Evolutionary conservation across 768 basidiomycete species (phyloP).

Genomic region (Gymnopilus junonius): DNA sequence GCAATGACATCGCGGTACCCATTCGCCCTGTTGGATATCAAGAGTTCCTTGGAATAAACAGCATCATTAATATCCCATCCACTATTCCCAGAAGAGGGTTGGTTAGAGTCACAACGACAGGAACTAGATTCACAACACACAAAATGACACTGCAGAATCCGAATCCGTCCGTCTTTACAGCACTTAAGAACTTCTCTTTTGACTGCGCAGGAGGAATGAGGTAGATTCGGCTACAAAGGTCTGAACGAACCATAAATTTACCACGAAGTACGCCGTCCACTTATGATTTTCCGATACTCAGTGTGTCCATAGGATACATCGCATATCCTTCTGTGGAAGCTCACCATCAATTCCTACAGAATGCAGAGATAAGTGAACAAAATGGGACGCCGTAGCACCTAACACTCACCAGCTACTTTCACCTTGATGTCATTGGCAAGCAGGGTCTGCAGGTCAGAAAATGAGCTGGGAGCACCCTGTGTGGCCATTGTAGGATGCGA

Average conservation of each 20-base stretch:
- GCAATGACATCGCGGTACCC: slow-evolving; percentile 93
- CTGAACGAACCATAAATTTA: slow-evolving; percentile 79
- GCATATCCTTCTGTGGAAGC: slow-evolving; percentile 16
- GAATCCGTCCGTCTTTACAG: slow-evolving; percentile 80
- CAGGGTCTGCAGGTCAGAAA: slow-evolving; percentile 59
- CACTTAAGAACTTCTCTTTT: slow-evolving; percentile 88
- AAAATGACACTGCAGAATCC: slow-evolving; percentile 95
- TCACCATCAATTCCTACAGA: slow-evolving; percentile 66
- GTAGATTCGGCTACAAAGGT: not conserved
- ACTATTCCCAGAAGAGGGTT: slow-evolving; percentile 37
- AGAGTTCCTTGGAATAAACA: slow-evolving; percentile 83
- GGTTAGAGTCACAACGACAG: not conserved
- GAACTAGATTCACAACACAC: slow-evolving; percentile 44
- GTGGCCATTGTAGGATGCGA: slow-evolving; percentile 22
- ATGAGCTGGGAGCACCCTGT: slow-evolving; percentile 34
- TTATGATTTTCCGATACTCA: slow-evolving; percentile 27
- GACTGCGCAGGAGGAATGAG: slow-evolving; percentile 51
- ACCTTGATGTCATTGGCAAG: slow-evolving; percentile 77
- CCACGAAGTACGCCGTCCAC: slow-evolving; percentile 94
- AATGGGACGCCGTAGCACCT: not conserved
- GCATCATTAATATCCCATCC: slow-evolving; percentile 94
- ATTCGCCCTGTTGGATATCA: slow-evolving; percentile 89
- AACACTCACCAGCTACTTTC: slow-evolving; percentile 84
- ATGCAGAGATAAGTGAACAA: slow-evolving; percentile 5
- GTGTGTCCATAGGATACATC: not conserved